Evolutionary conservation across 2,329 filamentous ascomycete species (phyloP).

Genomic region (Stromatinia cepivora): DNA sequence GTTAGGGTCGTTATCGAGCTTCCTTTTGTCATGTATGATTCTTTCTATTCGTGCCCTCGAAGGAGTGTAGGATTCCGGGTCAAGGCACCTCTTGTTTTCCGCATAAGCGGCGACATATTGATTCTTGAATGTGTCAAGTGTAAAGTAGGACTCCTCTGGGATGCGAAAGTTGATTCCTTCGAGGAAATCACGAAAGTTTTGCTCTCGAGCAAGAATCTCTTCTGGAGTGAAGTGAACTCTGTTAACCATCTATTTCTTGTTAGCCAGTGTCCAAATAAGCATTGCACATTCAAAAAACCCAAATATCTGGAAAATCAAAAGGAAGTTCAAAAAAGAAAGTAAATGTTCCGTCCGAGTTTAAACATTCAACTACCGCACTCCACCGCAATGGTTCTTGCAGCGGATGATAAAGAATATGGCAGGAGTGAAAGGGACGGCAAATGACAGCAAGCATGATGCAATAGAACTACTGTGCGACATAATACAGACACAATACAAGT

Average conservation of each 20-base stretch:
- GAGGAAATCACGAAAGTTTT: neutral
- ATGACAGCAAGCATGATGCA: neutral
- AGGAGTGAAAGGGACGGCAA: neutral
- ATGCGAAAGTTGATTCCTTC: neutral
- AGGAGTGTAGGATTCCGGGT: neutral
- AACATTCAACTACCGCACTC: neutral
- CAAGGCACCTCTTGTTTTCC: neutral
- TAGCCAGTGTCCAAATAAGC: neutral
- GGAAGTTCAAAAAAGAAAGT: neutral
- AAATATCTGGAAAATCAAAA: neutral
- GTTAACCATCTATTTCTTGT: neutral
- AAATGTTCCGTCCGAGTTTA: too few species aligned
- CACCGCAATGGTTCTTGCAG: too few species aligned
- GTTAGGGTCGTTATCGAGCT: neutral
- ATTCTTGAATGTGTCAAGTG: neutral
- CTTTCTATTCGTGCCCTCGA: neutral
- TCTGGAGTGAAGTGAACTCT: neutral
- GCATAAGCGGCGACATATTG: neutral
- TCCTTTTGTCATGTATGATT: neutral
- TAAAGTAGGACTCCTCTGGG: too few species aligned
- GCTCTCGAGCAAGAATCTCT: neutral
- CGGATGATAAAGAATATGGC: neutral
- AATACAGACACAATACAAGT: neutral
- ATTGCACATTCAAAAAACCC: neutral
- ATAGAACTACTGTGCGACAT: neutral